A percentile compares a stretch with the other conserved stretches of the same genome.
These are phyloP conservation scores for Rhizopogon vulgaris DNA, from an alignment of 768 basidiomycete genomes.

Conservation along the genomic window DNA sequence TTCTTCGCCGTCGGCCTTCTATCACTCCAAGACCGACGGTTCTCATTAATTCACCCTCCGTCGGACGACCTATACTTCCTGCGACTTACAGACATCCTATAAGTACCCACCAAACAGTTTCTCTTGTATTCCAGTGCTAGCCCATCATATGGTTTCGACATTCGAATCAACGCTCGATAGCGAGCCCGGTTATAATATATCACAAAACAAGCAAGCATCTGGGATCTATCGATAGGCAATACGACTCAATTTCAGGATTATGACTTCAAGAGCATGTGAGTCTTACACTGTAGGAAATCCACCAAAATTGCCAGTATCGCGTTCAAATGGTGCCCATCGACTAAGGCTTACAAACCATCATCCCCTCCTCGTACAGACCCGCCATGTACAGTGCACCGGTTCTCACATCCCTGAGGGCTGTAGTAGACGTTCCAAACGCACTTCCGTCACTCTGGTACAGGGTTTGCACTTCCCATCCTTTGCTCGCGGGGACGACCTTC, in stretches of 20 bases:
- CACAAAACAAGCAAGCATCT: too few species aligned
- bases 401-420: slow-evolving; percentile 43
- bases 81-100: too few species aligned
- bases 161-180: too few species aligned
- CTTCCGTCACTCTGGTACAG: slow-evolving; percentile 74
- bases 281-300: background rate
- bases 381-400: slow-evolving; percentile 46
- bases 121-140: too few species aligned
- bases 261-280: too few species aligned
- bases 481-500: slow-evolving; percentile 30
- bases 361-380: slow-evolving; percentile 54
- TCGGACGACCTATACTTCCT: background rate
- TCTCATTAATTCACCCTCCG: background rate
- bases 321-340: background rate
- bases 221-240: too few species aligned
- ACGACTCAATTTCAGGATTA: too few species aligned
- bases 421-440: slow-evolving; percentile 48
- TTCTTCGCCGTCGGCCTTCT: background rate
- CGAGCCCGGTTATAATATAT: too few species aligned
- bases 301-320: background rate
- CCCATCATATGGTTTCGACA: too few species aligned
- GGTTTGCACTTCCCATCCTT: slow-evolving; percentile 43
- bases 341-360: slow-evolving; percentile 42
- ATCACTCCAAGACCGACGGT: background rate
- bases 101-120: too few species aligned